A percentile compares a stretch with the other conserved stretches of the same genome.
These are phyloP conservation scores for Penicillium crustosum DNA, from an alignment of 2,329 filamentous ascomycete genomes.

Conservation along the genomic window DNA sequence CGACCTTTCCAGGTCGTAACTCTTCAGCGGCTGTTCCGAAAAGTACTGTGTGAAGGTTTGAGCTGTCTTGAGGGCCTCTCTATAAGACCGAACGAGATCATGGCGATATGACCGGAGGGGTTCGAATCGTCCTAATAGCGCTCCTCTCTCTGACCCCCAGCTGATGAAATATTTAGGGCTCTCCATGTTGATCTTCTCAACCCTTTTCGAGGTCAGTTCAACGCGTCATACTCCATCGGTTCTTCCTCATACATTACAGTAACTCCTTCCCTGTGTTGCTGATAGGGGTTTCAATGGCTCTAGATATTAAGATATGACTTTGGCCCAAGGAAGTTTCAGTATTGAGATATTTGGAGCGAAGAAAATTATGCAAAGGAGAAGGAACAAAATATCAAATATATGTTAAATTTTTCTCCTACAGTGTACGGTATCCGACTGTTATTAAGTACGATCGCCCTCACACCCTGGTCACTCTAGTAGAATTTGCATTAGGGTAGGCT, in stretches of 20 bases:
- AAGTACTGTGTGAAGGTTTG: not conserved
- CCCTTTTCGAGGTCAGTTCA: not conserved
- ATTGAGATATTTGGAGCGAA: not conserved
- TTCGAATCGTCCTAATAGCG: not conserved
- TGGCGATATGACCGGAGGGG: not conserved
- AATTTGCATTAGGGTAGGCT: not conserved
- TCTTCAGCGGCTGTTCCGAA: not conserved
- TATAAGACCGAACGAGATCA: not conserved
- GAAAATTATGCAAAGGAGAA: not conserved
- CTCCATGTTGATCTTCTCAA: not conserved
- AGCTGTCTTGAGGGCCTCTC: not conserved
- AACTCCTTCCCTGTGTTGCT: not conserved
- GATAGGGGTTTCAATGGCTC: not conserved
- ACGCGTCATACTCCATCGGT: not conserved
- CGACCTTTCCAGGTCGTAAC: not conserved
- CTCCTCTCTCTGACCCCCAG: not conserved
- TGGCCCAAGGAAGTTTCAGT: not conserved
- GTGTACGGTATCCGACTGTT: not conserved
- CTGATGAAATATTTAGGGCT: not conserved
- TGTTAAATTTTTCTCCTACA: not conserved
- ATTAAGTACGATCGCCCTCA: not conserved
- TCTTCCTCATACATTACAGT: not conserved
- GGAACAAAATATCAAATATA: not conserved
- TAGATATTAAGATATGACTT: not conserved
- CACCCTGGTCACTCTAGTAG: not conserved